Conservation (phyloP, 345 rosid species). For the Linum tenue region DNA sequence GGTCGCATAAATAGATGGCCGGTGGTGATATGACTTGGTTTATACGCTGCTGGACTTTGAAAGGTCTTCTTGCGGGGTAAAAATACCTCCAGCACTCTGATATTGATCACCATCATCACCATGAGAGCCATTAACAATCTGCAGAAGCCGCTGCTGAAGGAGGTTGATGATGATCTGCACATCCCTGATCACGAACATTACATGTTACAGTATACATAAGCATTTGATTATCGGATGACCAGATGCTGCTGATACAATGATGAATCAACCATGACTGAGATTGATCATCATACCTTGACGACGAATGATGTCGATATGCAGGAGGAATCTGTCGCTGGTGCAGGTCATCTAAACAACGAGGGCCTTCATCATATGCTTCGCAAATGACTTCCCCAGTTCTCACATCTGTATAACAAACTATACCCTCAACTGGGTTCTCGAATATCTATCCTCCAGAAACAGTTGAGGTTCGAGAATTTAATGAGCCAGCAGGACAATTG, state of each 20-base stretch:
- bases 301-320: neutral
- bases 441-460: constrained; percentile 36
- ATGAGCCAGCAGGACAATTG: no score
- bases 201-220: neutral
- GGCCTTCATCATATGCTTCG: constrained; percentile 97
- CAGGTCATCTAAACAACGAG: constrained; percentile 45
- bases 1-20: neutral
- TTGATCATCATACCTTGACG: neutral
- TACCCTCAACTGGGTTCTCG: constrained; percentile 64
- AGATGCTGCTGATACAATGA: neutral
- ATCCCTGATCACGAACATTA: constrained; percentile 36
- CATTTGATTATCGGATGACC: no score
- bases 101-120: constrained; percentile 11
- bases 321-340: neutral
- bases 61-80: constrained; percentile 27
- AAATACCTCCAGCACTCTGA: constrained; percentile 16
- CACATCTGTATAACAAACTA: constrained; percentile 64
- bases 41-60: neutral
- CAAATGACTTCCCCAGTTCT: constrained; percentile 67
- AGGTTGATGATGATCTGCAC: constrained; percentile 61
- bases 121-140: constrained; percentile 21
- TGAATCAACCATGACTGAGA: neutral
- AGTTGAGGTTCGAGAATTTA: no score
- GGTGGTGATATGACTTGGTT: neutral
- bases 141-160: constrained; percentile 53